Base-by-base conservation (phyloP, 2,329 filamentous ascomycete genomes). In the Ilyonectria mors-panacis region DNA sequence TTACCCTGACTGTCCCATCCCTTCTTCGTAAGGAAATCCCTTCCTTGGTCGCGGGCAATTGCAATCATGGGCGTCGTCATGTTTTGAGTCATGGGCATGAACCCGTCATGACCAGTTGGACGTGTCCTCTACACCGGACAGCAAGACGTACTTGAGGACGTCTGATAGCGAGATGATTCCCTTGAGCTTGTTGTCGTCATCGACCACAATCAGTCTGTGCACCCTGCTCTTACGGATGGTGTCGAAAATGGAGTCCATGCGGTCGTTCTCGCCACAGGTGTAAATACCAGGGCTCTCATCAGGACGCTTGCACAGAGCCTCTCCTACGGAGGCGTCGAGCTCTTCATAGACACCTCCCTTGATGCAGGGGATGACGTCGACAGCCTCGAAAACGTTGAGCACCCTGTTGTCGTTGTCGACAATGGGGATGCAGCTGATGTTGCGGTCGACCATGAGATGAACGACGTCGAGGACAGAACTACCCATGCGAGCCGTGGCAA, bases 211-310 rank as follows among this genome's bases (percentile, higher is more conserved):
- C 71, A 99, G 86, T 70, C 96, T 89, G 82, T 99, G 96, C 30
- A 99, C 95, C 68, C 97, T 89, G 51, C 95, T 97, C 83, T 95
- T 97, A 73, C 95, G 93, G 73, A 99, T 93, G 1, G 96, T 98
- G 80, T 98, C 95, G 79, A 98, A 98, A 73, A 99, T 96, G 12
- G 95, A 95, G 79, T 97, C 95, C 56, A 99, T 88, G 62, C 95
- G 91, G 81, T 99, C 96, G 69, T 97, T 92, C 70, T 96, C 88
- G 51, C 92, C 94, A 84, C 96, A 99, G 0, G 95, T 98, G 82
- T 98, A 98, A 70, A 99, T 98, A 48, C 97, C 96, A 1, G 94
- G 92, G 77, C 97, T 98, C 74, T 98, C 95, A 59, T 97, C 93
- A 13, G 94, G 90, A 69, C 95, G 89, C 80, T 93, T 97, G 75